phyloP scores from a whole-genome alignment of 352 stramenopile species.

The Phytophthora pistaciae region DNA sequence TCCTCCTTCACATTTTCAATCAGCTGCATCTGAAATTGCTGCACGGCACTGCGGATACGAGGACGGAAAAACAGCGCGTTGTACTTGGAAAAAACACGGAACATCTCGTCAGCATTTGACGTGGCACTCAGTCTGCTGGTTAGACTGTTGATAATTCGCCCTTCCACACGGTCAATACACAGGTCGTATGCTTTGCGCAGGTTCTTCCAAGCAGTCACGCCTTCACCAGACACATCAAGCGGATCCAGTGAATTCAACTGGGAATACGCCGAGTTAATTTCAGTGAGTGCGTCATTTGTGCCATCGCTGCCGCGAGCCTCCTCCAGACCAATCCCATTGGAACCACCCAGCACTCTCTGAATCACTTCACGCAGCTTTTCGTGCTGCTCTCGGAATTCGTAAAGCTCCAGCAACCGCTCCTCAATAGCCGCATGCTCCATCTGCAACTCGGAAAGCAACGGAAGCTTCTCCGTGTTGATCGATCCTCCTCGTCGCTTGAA shows the following conservation, averaged over 20 bases:
- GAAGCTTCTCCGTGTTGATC: constrained; percentile 85
- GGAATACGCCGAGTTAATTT: constrained; percentile 92
- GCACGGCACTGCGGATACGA: constrained; percentile 95
- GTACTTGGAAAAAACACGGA: constrained; percentile 98
- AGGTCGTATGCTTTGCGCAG: constrained; percentile 92
- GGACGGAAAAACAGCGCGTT: constrained; percentile 98
- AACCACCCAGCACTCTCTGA: constrained; percentile 79
- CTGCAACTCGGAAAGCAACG: constrained; percentile 81
- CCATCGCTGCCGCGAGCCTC: constrained; percentile 65
- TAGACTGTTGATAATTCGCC: constrained; percentile 91
- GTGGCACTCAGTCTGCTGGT: constrained; percentile 89
- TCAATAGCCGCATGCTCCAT: constrained; percentile 90
- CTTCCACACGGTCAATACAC: constrained; percentile 94
- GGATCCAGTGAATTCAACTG: constrained; percentile 82
- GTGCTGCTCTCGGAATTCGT: constrained; percentile 93
- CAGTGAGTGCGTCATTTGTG: constrained; percentile 80
- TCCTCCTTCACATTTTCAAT: constrained; percentile 98
- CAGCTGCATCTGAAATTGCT: constrained; percentile 99
- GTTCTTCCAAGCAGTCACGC: constrained; percentile 84
- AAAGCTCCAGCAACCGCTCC: constrained; percentile 87
- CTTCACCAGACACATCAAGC: constrained; percentile 89
- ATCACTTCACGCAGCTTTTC: constrained; percentile 92
- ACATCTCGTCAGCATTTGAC: constrained; percentile 96
- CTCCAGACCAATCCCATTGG: constrained; percentile 36
- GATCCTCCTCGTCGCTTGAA: constrained; percentile 83